A percentile compares a stretch with the other conserved stretches of the same genome.
Conservation (phyloP, 495 filamentous ascomycete genomes). For the Talaromyces stipitatus region DNA sequence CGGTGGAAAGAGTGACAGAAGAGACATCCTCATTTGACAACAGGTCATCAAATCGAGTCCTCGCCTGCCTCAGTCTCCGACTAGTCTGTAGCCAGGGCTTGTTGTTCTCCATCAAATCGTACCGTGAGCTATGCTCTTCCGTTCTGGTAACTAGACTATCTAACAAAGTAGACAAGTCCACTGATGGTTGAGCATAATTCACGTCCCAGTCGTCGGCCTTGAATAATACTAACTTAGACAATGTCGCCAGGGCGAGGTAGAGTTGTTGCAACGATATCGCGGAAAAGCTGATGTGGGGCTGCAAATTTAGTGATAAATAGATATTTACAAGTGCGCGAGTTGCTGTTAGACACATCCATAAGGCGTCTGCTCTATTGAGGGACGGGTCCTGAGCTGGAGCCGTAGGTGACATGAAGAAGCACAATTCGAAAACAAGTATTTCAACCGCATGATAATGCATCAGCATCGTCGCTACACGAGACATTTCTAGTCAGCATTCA, state of each 20-base stretch:
- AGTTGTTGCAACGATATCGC: slow-evolving; percentile 4
- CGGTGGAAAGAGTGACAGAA: background rate
- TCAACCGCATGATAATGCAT: slow-evolving; percentile 5
- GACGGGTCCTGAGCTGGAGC: background rate
- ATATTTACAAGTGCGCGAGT: slow-evolving; percentile 4
- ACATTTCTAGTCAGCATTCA: background rate
- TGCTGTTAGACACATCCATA: slow-evolving; percentile 4
- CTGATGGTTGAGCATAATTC: slow-evolving; percentile 4
- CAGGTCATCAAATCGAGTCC: background rate
- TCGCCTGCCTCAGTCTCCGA: background rate
- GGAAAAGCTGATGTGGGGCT: slow-evolving; percentile 4
- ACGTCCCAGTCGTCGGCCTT: slow-evolving; percentile 3
- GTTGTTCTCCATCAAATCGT: slow-evolving; percentile 4
- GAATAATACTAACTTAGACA: slow-evolving; percentile 1
- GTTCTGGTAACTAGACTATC: background rate
- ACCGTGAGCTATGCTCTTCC: slow-evolving; percentile 1
- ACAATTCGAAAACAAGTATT: slow-evolving; percentile 3
- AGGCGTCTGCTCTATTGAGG: background rate
- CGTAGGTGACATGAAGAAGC: slow-evolving; percentile 3
- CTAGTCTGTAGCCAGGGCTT: slow-evolving; percentile 5
- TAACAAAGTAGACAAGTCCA: background rate
- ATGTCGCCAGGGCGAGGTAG: slow-evolving; percentile 1
- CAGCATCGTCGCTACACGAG: slow-evolving; percentile 1
- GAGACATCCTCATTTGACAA: slow-evolving; percentile 3
- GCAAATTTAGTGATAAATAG: background rate